Base-by-base conservation (phyloP, 2,329 filamentous ascomycete species). In the Talaromyces rugulosus region DNA sequence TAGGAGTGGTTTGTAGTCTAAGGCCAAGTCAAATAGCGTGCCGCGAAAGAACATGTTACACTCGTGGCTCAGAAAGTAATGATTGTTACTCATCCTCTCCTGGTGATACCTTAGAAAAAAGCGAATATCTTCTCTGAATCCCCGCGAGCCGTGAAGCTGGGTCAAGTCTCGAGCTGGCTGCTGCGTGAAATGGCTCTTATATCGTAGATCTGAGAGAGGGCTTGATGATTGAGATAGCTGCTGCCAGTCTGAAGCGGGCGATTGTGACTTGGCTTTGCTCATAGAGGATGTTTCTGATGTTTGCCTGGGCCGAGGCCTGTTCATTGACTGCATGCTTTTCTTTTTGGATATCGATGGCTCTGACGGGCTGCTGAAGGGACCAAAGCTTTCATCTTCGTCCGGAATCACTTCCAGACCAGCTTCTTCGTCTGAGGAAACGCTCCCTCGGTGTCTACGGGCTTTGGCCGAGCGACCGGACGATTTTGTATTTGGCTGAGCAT, bases 91-190 rank as follows among this genome's bases (percentile, higher is more conserved):
- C 63, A 98, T 85, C 67, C 92, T 87, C 56, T 92, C 86, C 67
- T 83, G 83, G 70, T 90, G 93, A 75, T 92, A 96, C 42, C 85
- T 81, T 18, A 98, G 80, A 72, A 95, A 93, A 70, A 87, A 90
- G 62, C 89, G 88, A 53, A 96, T 75, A 68, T 96, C 91, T 9
- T 83, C 80, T 1, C 88, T 82, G 7, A 77, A 63, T 33, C 69
- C 68, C 16, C 69, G 64, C 27, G 66, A 69, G 52, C 66, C 71
- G 31, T 70, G 66, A 16, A 74, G 53, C 27, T 63, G 61, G 14
- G 63, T 60, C 33, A 67, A 30, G 16, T 74, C 72, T n/a, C 63
- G 55, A 28, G 66, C 65, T 23, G 67, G 65, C 30, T 57, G 44
- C 23, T 62, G 62, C 56, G 23, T 27, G 31, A 62, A 51, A 28